These are phyloP conservation scores for Zea luxurians DNA, from an alignment of 176 grass and related monocot genomes.

Conservation along the genomic window DNA sequence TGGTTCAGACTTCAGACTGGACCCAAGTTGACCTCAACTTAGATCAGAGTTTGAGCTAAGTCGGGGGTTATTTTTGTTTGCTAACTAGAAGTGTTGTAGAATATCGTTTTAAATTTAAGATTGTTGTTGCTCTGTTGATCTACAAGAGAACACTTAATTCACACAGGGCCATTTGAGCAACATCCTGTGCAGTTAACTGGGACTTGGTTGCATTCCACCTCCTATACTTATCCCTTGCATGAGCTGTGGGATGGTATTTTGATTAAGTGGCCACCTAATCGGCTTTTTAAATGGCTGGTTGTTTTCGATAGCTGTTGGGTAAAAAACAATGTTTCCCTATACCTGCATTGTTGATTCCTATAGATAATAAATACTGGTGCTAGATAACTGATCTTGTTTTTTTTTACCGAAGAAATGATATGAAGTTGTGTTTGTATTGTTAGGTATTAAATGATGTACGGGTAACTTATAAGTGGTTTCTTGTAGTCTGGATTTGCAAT, in stretches of 20 bases:
- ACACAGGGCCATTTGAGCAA: neutral
- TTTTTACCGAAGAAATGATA: neutral
- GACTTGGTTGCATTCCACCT: neutral
- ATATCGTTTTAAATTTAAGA: constrained; percentile 7
- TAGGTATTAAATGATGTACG: neutral
- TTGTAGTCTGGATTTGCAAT: neutral
- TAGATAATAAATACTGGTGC: neutral
- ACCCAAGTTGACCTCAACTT: neutral
- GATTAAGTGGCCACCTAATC: neutral
- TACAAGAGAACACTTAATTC: neutral
- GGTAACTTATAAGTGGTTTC: neutral
- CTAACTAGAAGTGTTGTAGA: neutral
- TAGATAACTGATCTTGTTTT: neutral
- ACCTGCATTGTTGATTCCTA: neutral
- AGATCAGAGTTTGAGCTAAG: neutral
- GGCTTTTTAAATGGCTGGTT: neutral
- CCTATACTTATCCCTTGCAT: neutral
- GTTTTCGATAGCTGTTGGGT: neutral
- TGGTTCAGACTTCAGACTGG: neutral
- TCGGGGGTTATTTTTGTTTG: neutral
- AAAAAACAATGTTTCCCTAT: constrained; percentile 5
- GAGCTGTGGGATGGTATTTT: neutral
- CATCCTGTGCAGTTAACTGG: neutral
- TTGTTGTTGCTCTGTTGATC: neutral
- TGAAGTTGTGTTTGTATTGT: neutral